Evolutionary conservation across 768 basidiomycete species (phyloP).

Genomic region (Amanita exitialis): DNA sequence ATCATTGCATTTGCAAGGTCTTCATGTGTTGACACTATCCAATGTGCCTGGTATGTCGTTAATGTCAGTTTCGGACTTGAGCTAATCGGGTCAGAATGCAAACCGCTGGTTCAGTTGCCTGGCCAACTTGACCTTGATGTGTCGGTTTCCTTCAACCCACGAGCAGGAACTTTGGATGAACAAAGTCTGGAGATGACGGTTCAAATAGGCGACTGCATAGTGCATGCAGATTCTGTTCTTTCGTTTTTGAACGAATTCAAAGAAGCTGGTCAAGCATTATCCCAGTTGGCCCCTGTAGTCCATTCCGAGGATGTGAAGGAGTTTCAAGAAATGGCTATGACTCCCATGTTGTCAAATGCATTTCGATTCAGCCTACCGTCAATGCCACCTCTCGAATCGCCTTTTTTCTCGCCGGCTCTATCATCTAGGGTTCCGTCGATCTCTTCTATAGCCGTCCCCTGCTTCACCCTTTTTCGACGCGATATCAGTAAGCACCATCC

Average conservation of each 20-base stretch:
- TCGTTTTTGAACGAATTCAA: constrained; percentile 3
- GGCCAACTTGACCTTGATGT: constrained; percentile 32
- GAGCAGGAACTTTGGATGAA: constrained; percentile 39
- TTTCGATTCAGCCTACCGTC: constrained; percentile 12
- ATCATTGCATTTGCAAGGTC: constrained; percentile 3
- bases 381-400: constrained; percentile 11
- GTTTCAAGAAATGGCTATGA: neutral
- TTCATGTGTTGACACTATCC: constrained; percentile 1
- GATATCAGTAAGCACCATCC: constrained; percentile 28
- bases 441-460: constrained; percentile 14
- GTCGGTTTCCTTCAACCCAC: constrained; percentile 51
- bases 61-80: neutral
- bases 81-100: constrained; percentile 1
- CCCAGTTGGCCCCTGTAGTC: constrained; percentile 9
- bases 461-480: constrained; percentile 30
- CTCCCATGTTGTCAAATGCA: neutral
- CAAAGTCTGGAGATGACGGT: constrained; percentile 40
- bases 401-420: constrained; percentile 16
- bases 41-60: neutral
- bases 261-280: constrained; percentile 4
- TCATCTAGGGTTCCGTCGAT: constrained; percentile 15
- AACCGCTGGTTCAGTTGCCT: constrained; percentile 19
- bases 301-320: constrained; percentile 10
- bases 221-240: constrained; percentile 4
- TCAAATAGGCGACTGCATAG: constrained; percentile 30